A percentile compares a stretch with the other conserved stretches of the same genome.
Conservation (phyloP, 495 filamentous ascomycete species). For the Neurospora tetraspora region DNA sequence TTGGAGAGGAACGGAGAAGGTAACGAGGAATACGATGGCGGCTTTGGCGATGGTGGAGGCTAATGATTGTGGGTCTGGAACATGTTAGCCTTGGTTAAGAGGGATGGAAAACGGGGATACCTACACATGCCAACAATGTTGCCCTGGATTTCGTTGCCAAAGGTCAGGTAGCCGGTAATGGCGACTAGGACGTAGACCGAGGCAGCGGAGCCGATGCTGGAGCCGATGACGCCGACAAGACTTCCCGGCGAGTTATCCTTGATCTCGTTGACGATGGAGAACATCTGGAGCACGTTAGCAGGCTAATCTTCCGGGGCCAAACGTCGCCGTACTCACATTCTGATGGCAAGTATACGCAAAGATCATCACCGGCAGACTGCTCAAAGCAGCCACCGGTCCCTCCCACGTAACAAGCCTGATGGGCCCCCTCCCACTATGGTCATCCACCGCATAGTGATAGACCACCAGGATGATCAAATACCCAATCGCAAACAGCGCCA, state of each 20-base stretch:
- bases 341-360: conserved; percentile 99
- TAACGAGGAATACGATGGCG: conserved; percentile 92
- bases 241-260: conserved; percentile 67
- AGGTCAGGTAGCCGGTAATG: conserved; percentile 90
- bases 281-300: conserved; percentile 58
- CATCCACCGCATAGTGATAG: conserved; percentile 81
- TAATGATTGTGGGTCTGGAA: conserved; percentile 57
- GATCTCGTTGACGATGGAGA: conserved; percentile 95
- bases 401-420: conserved; percentile 68
- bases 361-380: conserved; percentile 86
- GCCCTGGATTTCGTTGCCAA: conserved; percentile 73
- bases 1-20: conserved; percentile 94
- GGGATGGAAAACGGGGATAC: conserved; percentile 5
- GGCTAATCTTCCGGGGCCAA: not conserved
- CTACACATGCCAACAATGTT: conserved; percentile 92
- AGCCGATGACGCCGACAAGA: conserved; percentile 67
- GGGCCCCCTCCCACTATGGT: conserved; percentile 56
- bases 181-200: conserved; percentile 82
- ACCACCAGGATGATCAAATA: conserved; percentile 88
- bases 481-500: conserved; percentile 84
- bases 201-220: conserved; percentile 74
- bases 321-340: conserved; percentile 50
- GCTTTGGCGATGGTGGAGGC: conserved; percentile 85
- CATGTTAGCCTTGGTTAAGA: conserved; percentile 5
- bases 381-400: conserved; percentile 66